Base-by-base conservation (phyloP, 2,329 filamentous ascomycete species). In the Beauveria sp. region DNA sequence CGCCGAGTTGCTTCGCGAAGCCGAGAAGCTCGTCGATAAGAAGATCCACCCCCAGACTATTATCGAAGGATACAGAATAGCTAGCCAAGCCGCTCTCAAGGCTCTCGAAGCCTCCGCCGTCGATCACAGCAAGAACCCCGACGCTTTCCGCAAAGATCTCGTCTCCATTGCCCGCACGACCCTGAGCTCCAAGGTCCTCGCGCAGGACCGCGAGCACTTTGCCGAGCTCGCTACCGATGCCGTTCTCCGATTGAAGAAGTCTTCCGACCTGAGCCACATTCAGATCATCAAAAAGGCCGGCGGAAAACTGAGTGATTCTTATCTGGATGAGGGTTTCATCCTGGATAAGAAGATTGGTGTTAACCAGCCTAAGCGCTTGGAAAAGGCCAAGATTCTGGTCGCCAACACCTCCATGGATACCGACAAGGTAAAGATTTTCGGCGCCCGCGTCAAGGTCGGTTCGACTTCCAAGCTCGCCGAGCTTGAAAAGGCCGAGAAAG, bases 21-120 rank as follows among this genome's bases (percentile, higher is more conserved):
- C 95, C 53, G 95, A 99, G 81, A 93, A 96, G 80, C 85, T 99
- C 55, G 91, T 99, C 68, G 90, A 96, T 79, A 92, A 93, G 81
- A 98, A 98, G 80, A 97, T 99, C 70, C 95, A 99, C 77, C 95
- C 95, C 57, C 95, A 99, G 82, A 98, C 95, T 58, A 99, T 99
- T 76, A 99, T 99, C 72, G 95, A 99, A 72, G 95, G 95, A 58
- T 99, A 96, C 83, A 86, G 95, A 79, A 96, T 99, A 90, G 95
- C 95, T 58, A 96, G 91, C 75, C 83, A 86, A 58, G 93, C 95
- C 58, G 93, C 95, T 34, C 83, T 99, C 57, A 82, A 87, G 71
- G 92, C 92, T 38, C 81, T 99, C 49, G 90, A 92, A 73, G 87
- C 88, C 70, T 86, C 86, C 20, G 93, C 95, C 22, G 90, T 96